Evolutionary conservation across 768 basidiomycete genomes (phyloP), one percentile per base, ranked within the genome.

Genomic region (Gloeostereum incarnatum): DNA sequence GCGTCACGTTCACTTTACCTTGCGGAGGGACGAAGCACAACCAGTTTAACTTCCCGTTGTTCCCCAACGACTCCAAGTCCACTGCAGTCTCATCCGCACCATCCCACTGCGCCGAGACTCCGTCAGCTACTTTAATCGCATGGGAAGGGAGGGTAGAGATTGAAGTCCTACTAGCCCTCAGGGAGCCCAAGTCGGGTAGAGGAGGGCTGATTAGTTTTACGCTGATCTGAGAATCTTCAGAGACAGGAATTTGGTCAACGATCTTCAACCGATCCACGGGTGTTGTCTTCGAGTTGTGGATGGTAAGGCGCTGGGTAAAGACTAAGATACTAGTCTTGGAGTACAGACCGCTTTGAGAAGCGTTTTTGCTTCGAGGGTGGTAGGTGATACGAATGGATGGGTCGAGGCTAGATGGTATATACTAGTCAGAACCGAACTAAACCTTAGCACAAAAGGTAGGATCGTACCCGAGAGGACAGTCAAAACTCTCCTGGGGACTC

Each of bases 401-500:
- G 41, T 66, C 66, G 14, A 66, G 35, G 3, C 65, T 67, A 34
- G 30, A n/a, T n/a, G n/a, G n/a, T n/a, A n/a, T n/a, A n/a, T n/a
- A n/a, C 21, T 16, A 42, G 31, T 8, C 3, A 31, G 7, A 26
- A 14, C 25, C 22, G 20, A 20, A 20, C 11, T 25, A 26, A 10
- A 22, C 23, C 34, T 6, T 20, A 18, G 7, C 9, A 14, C 7
- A 21, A 38, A n/a, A 14, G 11, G 38, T 11, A 38, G 23, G 18
- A 38, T 49, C 60, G 11, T 47, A 68, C 68, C 68, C 68, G 14
- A 70, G 59, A 5, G 65, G 57, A 50, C 64, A 69, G 32, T 65
- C 62, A 39, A 70, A 70, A 21, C 48, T 63, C 42, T 70, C 68
- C 26, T 62, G 53, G 5, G 66, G 63, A 31, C 62, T 65, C 7